A percentile compares a stretch with the other conserved stretches of the same genome.
Evolutionary conservation across 345 rosid genomes (phyloP).

Genomic region (Trapa bicornis): DNA sequence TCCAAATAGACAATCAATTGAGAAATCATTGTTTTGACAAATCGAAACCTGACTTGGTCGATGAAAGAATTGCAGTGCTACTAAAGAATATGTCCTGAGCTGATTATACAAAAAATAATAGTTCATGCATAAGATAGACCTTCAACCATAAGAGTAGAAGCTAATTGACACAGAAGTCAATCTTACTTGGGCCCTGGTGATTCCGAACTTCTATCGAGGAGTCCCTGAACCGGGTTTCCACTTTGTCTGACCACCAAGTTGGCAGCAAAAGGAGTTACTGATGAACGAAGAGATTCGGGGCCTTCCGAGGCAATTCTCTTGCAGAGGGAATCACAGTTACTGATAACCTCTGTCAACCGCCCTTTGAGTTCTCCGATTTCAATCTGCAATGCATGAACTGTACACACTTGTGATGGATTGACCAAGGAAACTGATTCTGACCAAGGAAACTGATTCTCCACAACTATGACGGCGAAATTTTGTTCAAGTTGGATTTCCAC

Average conservation of each 20-base stretch:
- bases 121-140: background rate
- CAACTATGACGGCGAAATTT: background rate
- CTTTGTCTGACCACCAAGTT: background rate
- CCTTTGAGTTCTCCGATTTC: conserved; percentile 92
- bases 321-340: conserved; percentile 66
- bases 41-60: background rate
- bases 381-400: conserved; percentile 78
- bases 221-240: background rate
- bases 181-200: background rate
- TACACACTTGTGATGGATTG: background rate
- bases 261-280: conserved; percentile 34
- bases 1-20: background rate
- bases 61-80: background rate
- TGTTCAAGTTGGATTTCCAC: background rate
- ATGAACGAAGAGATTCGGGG: conserved; percentile 58
- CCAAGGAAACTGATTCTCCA: background rate
- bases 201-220: background rate
- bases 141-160: background rate
- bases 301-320: conserved; percentile 65
- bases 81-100: background rate
- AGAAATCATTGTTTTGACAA: background rate
- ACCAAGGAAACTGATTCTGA: background rate
- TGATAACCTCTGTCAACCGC: conserved; percentile 71
- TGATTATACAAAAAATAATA: background rate
- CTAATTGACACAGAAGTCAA: background rate